Percentiles rank a stretch among this genome's conserved stretches.
These are phyloP conservation scores for Blastomyces emzantsi DNA, from an alignment of 2,329 filamentous ascomycete species.

Conservation along the genomic window DNA sequence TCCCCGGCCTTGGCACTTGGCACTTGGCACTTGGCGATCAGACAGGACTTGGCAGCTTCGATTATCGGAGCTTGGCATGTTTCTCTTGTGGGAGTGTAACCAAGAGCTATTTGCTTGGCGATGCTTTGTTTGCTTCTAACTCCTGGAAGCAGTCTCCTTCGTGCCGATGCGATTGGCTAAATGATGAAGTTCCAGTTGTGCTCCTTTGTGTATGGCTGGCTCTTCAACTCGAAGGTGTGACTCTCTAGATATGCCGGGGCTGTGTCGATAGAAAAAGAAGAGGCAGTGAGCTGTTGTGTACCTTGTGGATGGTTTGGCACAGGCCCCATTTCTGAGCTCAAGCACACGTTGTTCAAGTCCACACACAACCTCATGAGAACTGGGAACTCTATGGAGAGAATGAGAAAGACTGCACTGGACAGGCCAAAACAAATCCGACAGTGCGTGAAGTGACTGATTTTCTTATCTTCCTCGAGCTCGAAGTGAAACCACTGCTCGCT, in stretches of 20 bases:
- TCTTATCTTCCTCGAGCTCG: background rate
- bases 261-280: background rate
- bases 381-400: too few relatives aligned
- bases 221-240: background rate
- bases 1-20: background rate
- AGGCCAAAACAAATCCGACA: background rate
- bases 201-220: background rate
- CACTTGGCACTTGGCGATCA: background rate
- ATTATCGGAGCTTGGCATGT: background rate
- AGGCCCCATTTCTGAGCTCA: background rate
- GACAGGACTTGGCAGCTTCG: background rate
- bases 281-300: background rate
- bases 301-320: background rate
- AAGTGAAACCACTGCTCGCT: background rate
- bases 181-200: background rate
- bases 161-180: background rate
- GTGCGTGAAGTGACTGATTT: background rate
- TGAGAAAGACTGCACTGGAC: background rate
- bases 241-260: background rate
- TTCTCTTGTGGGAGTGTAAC: background rate
- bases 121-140: background rate
- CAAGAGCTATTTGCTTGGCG: slow-evolving; percentile 1
- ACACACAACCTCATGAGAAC: background rate
- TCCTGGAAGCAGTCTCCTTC: background rate
- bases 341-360: too few relatives aligned